Percentiles rank a stretch among this genome's conserved stretches.
Evolutionary conservation across 208 protist genomes (phyloP).

Genomic region (Crithidia fasciculata): DNA sequence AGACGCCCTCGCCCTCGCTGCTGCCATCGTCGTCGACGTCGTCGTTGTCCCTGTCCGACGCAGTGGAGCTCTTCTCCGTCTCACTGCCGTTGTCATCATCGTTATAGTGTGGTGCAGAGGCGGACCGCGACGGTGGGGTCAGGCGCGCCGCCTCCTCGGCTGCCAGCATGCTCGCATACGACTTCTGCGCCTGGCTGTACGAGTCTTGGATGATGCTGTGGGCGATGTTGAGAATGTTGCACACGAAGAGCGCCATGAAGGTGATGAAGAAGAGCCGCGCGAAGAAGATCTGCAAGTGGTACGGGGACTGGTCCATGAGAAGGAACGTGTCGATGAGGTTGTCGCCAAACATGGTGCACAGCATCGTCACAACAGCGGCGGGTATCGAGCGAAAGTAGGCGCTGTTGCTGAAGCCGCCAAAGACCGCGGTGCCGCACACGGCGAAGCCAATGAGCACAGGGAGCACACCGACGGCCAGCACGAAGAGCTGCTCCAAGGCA

Average conservation of each 20-base stretch:
- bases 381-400: constrained; percentile 44
- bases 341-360: constrained; percentile 66
- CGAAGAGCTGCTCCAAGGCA: constrained; percentile 39
- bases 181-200: constrained; percentile 48
- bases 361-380: constrained; percentile 43
- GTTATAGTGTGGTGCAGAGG: background rate
- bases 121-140: background rate
- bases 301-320: constrained; percentile 50
- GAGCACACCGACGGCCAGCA: constrained; percentile 49
- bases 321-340: constrained; percentile 67
- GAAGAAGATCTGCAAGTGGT: constrained; percentile 47
- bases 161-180: constrained; percentile 11
- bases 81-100: background rate
- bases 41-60: background rate
- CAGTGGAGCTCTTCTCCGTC: background rate
- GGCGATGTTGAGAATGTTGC: constrained; percentile 64
- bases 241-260: constrained; percentile 66
- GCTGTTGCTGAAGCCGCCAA: constrained; percentile 39
- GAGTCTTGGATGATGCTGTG: constrained; percentile 74
- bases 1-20: background rate
- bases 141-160: background rate
- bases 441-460: constrained; percentile 56
- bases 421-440: constrained; percentile 55
- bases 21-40: too few relatives aligned
- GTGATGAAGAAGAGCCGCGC: constrained; percentile 53